Percentiles rank a stretch among this genome's conserved stretches.
Evolutionary conservation across 1,284 basidiomycete genomes (phyloP).

Genomic region (Sporisorium sorghi): DNA sequence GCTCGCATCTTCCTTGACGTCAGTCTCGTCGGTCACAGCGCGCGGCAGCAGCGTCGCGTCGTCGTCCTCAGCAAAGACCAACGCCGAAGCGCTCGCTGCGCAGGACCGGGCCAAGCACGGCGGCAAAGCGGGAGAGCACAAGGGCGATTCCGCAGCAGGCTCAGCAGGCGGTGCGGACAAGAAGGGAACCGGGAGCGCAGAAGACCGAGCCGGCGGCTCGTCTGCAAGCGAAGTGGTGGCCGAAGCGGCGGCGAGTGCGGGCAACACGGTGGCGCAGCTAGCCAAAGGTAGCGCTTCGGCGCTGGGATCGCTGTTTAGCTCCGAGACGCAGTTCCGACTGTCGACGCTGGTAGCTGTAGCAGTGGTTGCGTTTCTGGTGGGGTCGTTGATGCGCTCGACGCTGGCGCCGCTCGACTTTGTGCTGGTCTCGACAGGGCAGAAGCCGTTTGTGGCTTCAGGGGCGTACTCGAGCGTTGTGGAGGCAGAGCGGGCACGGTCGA

Average conservation of each 20-base stretch:
- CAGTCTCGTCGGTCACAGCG: constrained; percentile 55
- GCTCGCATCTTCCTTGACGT: constrained; percentile 42
- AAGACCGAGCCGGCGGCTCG: neutral
- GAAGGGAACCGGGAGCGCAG: neutral
- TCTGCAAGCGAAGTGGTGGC: constrained; percentile 5
- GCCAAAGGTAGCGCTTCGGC: constrained; percentile 15
- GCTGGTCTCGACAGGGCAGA: constrained; percentile 39
- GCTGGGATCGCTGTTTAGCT: constrained; percentile 18
- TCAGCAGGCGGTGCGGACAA: neutral
- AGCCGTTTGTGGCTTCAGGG: neutral
- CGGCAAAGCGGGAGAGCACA: constrained; percentile 13
- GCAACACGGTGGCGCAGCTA: constrained; percentile 27
- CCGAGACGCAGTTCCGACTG: constrained; percentile 35
- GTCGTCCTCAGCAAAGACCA: constrained; percentile 31
- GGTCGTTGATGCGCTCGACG: constrained; percentile 86
- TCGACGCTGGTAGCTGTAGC: constrained; percentile 76
- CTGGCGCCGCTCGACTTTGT: constrained; percentile 92
- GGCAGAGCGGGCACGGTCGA: neutral
- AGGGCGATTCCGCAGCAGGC: constrained; percentile 5
- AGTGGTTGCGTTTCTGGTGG: constrained; percentile 88
- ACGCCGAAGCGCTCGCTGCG: constrained; percentile 43
- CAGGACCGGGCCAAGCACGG: constrained; percentile 35
- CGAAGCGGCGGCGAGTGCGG: constrained; percentile 26
- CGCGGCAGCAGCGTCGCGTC: constrained; percentile 50
- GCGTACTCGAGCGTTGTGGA: neutral